Conservation (phyloP, 2,329 filamentous ascomycete genomes). For the Parastagonospora avenae region DNA sequence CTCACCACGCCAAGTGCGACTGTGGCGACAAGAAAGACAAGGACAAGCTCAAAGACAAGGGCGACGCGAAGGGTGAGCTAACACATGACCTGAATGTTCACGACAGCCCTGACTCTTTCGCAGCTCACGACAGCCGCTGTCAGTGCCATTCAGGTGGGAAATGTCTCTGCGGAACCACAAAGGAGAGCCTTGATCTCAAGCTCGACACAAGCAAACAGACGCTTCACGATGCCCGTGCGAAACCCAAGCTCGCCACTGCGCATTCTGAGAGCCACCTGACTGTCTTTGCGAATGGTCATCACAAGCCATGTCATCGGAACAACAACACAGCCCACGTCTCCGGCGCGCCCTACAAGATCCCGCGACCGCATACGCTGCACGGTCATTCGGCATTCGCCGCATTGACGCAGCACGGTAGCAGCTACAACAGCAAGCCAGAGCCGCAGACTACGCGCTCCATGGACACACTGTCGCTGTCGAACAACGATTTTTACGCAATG, state of each 20-base stretch:
- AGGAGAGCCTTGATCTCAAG: conserved; percentile 57
- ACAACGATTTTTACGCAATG: conserved; percentile 44
- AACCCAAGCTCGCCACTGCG: conserved; percentile 61
- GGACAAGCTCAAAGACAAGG: conserved; percentile 54
- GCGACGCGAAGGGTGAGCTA: conserved; percentile 46
- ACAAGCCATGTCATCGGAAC: conserved; percentile 68
- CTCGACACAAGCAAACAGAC: conserved; percentile 52
- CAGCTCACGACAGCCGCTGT: conserved; percentile 50
- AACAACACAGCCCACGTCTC: conserved; percentile 68
- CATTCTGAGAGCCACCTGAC: conserved; percentile 66
- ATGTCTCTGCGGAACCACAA: conserved; percentile 65
- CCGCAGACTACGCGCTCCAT: conserved; percentile 34
- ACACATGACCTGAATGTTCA: conserved; percentile 38
- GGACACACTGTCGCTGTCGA: conserved; percentile 44
- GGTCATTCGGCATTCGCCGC: conserved; percentile 37
- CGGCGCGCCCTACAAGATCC: conserved; percentile 67
- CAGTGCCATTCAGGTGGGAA: conserved; percentile 64
- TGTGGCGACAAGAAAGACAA: conserved; percentile 88
- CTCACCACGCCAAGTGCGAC: conserved; percentile 94
- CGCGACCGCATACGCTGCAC: conserved; percentile 49
- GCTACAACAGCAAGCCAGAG: conserved; percentile 32
- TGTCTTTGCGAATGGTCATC: conserved; percentile 67
- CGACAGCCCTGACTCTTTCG: conserved; percentile 37
- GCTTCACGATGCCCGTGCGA: conserved; percentile 54
- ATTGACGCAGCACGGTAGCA: conserved; percentile 25